Base-by-base conservation (phyloP, 805 yeast genomes). In the Metschnikowia proteae region DNA sequence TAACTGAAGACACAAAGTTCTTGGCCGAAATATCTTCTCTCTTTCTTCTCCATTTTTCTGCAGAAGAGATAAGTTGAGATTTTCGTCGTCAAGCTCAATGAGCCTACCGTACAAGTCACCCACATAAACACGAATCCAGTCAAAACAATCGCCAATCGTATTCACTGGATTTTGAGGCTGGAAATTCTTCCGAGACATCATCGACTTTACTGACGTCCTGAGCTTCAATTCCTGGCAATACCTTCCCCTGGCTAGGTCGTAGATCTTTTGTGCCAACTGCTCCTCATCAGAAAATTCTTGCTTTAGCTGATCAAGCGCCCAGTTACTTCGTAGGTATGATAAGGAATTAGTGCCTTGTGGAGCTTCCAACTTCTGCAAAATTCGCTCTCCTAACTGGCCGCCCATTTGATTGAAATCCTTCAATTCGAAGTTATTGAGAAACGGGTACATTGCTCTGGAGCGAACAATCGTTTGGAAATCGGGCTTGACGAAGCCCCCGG, bases 351-450 rank as follows among this genome's bases (percentile, higher is more conserved):
- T 47, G 17, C 65, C 74, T 3, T 68, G 67, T 0, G 85, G 87
- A 2, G 80, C 66, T 1, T 73, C 69, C n/a, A 90, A 63, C 17
- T 69, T 63, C n/a, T 65, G 62, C 13, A 74, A 52, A 1, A 89
- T 71, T 9, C 70, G 67, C 8, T 83, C 82, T 0, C 99, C 99
- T 7, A 76, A 66, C 55, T 88, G 88, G 2, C 98, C 99, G 5
- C 99, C 98, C 75, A 92, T 71, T 0, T 96, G 89, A 79, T 96
- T 85, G 49, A 92, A 80, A 56, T 90, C 96, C 0, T 80, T 78
- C 22, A 92, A 62, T 50, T 82, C 80, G 62, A 84, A 83, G 26
- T 77, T 72, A 29, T 71, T 71, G 8, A 91, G 63, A 61, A 92
- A 94, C 0, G 60, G 58, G 2, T 68, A 53, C 1, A 83, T 69